phyloP scores from a whole-genome alignment of 2,329 filamentous ascomycete species.

The Beauveria asiatica region DNA sequence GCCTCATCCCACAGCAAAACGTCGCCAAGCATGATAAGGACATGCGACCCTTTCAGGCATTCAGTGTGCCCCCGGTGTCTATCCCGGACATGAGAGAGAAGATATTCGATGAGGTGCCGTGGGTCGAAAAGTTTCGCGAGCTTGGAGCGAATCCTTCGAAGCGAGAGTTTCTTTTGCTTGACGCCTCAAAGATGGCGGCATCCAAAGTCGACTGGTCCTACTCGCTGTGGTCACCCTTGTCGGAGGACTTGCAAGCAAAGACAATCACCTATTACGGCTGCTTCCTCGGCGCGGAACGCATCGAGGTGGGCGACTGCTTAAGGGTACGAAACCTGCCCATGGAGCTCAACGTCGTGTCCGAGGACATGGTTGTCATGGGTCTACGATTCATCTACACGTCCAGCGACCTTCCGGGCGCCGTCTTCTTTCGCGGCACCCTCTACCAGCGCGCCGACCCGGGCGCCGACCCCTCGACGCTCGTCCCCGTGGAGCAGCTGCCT shows the following conservation, averaged over 20 bases:
- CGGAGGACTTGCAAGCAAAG: slow-evolving; percentile 23
- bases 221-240: slow-evolving; percentile 36
- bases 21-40: slow-evolving; percentile 32
- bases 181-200: slow-evolving; percentile 44
- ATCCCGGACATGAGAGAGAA: slow-evolving; percentile 31
- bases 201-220: slow-evolving; percentile 40
- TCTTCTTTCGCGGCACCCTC: slow-evolving; percentile 34
- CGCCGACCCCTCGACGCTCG: slow-evolving; percentile 18
- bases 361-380: slow-evolving; percentile 26
- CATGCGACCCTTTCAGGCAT: slow-evolving; percentile 43
- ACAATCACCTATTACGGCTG: slow-evolving; percentile 35
- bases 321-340: slow-evolving; percentile 34
- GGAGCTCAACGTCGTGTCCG: slow-evolving; percentile 26
- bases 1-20: slow-evolving; percentile 27
- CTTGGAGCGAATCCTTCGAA: slow-evolving; percentile 27
- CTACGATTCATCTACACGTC: slow-evolving; percentile 32
- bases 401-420: slow-evolving; percentile 24
- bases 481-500: slow-evolving; percentile 32
- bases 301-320: slow-evolving; percentile 39
- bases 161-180: slow-evolving; percentile 35
- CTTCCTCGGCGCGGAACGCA: slow-evolving; percentile 43
- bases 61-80: slow-evolving; percentile 37
- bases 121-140: slow-evolving; percentile 29
- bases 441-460: slow-evolving; percentile 27
- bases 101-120: slow-evolving; percentile 33